Percentiles rank a stretch among this genome's conserved stretches.
phyloP scores from a whole-genome alignment of 805 yeast genomes.

The Ogataea ramenticola region DNA sequence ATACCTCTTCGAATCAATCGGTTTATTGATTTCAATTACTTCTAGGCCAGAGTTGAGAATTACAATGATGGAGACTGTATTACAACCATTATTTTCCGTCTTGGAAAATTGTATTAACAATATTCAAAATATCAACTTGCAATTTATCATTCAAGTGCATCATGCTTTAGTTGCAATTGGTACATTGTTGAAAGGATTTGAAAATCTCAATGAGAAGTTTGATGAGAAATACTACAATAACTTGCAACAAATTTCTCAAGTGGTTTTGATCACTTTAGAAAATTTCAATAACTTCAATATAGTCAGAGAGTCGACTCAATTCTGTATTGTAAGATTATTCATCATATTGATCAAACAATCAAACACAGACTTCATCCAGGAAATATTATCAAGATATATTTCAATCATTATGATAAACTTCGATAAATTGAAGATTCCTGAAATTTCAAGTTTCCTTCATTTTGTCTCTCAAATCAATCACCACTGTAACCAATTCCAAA shows the following conservation, averaged over 20 bases:
- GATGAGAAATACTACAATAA: conserved; percentile 24
- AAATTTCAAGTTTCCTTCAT: conserved; percentile 73
- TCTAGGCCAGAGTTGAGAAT: conserved; percentile 35
- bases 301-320: conserved; percentile 80
- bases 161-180: conserved; percentile 86
- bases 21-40: conserved; percentile 58
- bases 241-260: conserved; percentile 50
- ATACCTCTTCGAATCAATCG: conserved; percentile 80
- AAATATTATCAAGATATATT: conserved; percentile 60
- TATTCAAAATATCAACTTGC: conserved; percentile 29
- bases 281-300: conserved; percentile 56
- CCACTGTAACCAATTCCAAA: conserved; percentile 57
- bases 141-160: conserved; percentile 65
- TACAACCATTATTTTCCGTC: conserved; percentile 68
- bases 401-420: conserved; percentile 53
- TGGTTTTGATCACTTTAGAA: conserved; percentile 76
- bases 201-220: conserved; percentile 25
- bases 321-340: conserved; percentile 80
- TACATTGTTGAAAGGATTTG: conserved; percentile 82
- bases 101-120: conserved; percentile 56
- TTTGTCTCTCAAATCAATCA: conserved; percentile 88
- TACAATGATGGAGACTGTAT: conserved; percentile 52
- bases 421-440: conserved; percentile 51
- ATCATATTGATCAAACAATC: conserved; percentile 52
- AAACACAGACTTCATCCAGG: conserved; percentile 30